Evolutionary conservation across 78 protist genomes (phyloP).

Genomic region (Dictyostelium capitatum): DNA sequence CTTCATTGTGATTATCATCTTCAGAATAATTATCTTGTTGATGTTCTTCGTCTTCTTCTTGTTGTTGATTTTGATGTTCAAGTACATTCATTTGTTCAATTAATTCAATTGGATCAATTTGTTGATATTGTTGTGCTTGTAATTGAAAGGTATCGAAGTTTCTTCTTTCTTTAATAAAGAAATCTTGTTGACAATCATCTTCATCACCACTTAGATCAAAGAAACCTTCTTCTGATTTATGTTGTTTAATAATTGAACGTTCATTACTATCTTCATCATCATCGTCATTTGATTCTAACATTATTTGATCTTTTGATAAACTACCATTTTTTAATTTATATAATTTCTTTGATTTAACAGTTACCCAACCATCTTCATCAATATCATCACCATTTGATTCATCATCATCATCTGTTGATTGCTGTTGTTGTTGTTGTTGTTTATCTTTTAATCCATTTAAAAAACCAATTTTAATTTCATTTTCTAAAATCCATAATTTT

Average conservation of each 20-base stretch:
- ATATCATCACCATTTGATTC: not conserved
- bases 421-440: not conserved
- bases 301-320: not conserved
- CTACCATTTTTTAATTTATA: not conserved
- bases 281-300: not conserved
- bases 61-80: slow-evolving; percentile 7
- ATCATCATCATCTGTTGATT: not conserved
- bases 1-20: slow-evolving; percentile 12
- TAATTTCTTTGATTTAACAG: slow-evolving; percentile 36
- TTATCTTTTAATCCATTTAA: not conserved
- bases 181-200: slow-evolving; percentile 12
- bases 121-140: slow-evolving; percentile 50
- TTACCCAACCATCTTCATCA: slow-evolving; percentile 28
- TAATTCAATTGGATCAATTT: not conserved
- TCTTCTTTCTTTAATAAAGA: slow-evolving; percentile 62
- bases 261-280: not conserved
- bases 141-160: slow-evolving; percentile 40
- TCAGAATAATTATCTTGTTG: not conserved
- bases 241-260: not conserved
- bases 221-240: slow-evolving; percentile 44
- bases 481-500: slow-evolving; percentile 14
- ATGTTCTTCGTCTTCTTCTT: not conserved
- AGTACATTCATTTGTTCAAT: not conserved
- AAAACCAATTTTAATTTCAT: slow-evolving; percentile 25
- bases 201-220: slow-evolving; percentile 34